A percentile compares a stretch with the other conserved stretches of the same genome.
These are phyloP conservation scores for Aspergillus aculeatinus DNA, from an alignment of 2,329 filamentous ascomycete species.

Conservation along the genomic window DNA sequence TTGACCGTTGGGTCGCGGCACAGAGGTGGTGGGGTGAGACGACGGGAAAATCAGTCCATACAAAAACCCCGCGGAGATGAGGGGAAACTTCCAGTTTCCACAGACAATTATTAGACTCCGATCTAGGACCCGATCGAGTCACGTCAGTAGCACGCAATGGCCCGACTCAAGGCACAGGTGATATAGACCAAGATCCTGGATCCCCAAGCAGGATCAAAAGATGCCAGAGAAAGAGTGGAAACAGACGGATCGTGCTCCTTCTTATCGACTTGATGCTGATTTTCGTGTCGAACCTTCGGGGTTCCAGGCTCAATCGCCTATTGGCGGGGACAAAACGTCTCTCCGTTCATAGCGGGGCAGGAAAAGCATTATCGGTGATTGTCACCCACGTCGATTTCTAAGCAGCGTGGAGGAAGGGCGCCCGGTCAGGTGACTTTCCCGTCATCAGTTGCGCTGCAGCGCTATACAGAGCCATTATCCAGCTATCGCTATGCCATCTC, in stretches of 20 bases:
- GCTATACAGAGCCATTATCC: not conserved
- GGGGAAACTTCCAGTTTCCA: slow-evolving; percentile 9
- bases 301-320: slow-evolving; percentile 15
- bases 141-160: slow-evolving; percentile 5
- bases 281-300: slow-evolving; percentile 18
- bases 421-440: slow-evolving; percentile 13
- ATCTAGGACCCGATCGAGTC: not conserved
- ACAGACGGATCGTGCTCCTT: slow-evolving; percentile 10
- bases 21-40: not conserved
- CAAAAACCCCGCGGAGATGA: slow-evolving; percentile 16
- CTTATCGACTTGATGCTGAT: slow-evolving; percentile 16
- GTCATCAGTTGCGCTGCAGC: not conserved
- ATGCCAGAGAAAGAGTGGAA: slow-evolving; percentile 6
- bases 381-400: slow-evolving; percentile 20
- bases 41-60: not conserved
- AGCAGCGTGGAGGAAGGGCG: slow-evolving; percentile 14
- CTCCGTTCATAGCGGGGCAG: slow-evolving; percentile 21
- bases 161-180: not conserved
- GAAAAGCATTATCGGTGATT: slow-evolving; percentile 14
- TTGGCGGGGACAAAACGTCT: slow-evolving; percentile 14
- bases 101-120: not conserved
- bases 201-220: not conserved
- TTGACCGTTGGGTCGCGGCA: not conserved
- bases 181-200: not conserved
- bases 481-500: not conserved